These are phyloP conservation scores for Metschnikowia noctiluminum DNA, from an alignment of 805 yeast genomes.

Conservation along the genomic window DNA sequence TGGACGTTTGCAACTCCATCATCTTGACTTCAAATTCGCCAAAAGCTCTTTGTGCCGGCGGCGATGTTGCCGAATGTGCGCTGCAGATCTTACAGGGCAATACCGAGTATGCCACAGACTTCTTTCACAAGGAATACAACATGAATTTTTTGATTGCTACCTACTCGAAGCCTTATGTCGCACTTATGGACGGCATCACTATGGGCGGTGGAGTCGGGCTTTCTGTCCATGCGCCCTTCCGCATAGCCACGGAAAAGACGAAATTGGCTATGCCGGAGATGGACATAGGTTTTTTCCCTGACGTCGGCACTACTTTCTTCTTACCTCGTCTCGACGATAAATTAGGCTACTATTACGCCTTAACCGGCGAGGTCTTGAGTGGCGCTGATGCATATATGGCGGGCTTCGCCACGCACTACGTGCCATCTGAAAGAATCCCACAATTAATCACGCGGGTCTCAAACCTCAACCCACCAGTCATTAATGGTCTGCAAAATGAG, in stretches of 20 bases:
- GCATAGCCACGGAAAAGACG: constrained; percentile 90
- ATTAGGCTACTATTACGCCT: constrained; percentile 79
- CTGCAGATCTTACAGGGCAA: constrained; percentile 49
- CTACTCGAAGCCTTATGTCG: constrained; percentile 82
- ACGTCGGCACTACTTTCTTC: constrained; percentile 91
- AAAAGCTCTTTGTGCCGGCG: constrained; percentile 91
- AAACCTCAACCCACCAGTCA: constrained; percentile 47
- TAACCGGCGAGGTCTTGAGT: constrained; percentile 75
- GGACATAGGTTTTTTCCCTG: constrained; percentile 94
- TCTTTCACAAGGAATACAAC: constrained; percentile 78
- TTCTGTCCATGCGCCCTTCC: constrained; percentile 84
- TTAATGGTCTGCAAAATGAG: constrained; percentile 25
- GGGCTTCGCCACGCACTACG: constrained; percentile 90
- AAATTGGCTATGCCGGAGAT: constrained; percentile 97
- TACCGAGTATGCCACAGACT: constrained; percentile 50
- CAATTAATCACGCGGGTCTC: constrained; percentile 65
- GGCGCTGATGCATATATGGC: constrained; percentile 80
- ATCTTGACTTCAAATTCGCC: constrained; percentile 64
- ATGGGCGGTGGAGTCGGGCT: constrained; percentile 99
- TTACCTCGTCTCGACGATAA: constrained; percentile 78
- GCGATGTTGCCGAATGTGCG: constrained; percentile 86
- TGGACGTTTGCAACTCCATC: constrained; percentile 59
- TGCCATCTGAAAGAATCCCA: constrained; percentile 60
- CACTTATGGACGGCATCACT: constrained; percentile 85
- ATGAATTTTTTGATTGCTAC: constrained; percentile 76